Evolutionary conservation across 2,329 filamentous ascomycete species (phyloP), one percentile per base, ranked within the genome.

Genomic region (Xylariales sp.): DNA sequence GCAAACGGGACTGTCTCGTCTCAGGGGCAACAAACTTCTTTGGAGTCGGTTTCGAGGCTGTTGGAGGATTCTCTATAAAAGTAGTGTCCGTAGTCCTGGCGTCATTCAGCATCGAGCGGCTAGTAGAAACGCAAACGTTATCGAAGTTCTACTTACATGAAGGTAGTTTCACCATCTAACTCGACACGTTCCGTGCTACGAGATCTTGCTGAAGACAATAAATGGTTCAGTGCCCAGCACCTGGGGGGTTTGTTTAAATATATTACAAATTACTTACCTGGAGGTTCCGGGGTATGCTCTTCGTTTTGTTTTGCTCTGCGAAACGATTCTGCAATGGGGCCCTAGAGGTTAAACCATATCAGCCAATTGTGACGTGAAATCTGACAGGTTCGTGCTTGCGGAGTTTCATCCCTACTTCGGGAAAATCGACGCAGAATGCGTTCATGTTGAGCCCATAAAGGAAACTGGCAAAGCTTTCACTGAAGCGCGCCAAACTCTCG

Each of bases 381-480:
- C 13, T 12, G n/a, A n/a, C n/a, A n/a, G n/a, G n/a, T n/a, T n/a
- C n/a, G n/a, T n/a, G n/a, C n/a, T n/a, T n/a, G n/a, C n/a, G n/a
- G n/a, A n/a, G n/a, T n/a, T n/a, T 12, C 12, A 33, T 20, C 40
- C 59, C 36, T 65, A 89, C 89, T 78, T 98, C 93, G 0, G 89
- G 87, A 48, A 96, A 98, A 61, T 98, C 93, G 21, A 97, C 90
- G 60, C 91, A 97, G 60, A 97, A 98, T 2, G 93, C 93, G 62
- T 96, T 97, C 90, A 98, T 96, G 57, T 97, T 97, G 59, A 98
- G 63, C 2, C 93, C 93, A 54, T 97, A 98, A 31, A 98, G 66
- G 54, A 98, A 97, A 51, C 85, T 88, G 1, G 89, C 89, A 62
- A 98, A 98, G 56, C 86, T 94, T 71, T 98, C 93, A 62, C 84